A percentile compares a stretch with the other conserved stretches of the same genome.
phyloP scores from a whole-genome alignment of 306 rosid genomes.

The Arachis hypogaea region DNA sequence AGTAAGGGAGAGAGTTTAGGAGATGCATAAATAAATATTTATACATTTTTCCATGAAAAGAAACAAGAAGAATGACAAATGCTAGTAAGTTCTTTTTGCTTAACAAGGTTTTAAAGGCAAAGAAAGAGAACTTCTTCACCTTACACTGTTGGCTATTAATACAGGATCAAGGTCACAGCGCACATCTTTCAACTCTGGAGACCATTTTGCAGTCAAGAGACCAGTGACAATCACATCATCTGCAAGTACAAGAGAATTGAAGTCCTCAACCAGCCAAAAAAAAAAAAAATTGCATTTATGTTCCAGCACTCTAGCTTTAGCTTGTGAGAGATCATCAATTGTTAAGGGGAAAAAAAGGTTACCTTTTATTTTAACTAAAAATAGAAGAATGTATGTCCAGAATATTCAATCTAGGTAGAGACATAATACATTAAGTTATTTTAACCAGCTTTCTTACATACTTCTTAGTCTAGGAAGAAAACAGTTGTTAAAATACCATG shows the following conservation, averaged over 20 bases:
- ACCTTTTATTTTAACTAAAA: too few relatives aligned
- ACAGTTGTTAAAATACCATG: constrained; percentile 16
- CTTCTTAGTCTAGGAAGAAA: too few relatives aligned
- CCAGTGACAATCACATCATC: constrained; percentile 89
- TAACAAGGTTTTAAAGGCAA: constrained; percentile 20
- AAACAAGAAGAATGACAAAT: constrained; percentile 16
- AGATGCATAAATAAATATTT: constrained; percentile 13
- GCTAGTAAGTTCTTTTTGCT: constrained; percentile 25
- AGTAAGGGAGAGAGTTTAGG: neutral
- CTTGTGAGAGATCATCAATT: too few relatives aligned
- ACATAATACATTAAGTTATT: too few relatives aligned
- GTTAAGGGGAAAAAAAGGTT: too few relatives aligned
- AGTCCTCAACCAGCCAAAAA: constrained; percentile 4
- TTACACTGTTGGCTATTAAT: constrained; percentile 77
- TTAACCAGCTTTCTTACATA: too few relatives aligned
- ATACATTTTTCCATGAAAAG: constrained; percentile 12
- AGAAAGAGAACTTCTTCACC: constrained; percentile 52
- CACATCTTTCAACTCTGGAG: constrained; percentile 92
- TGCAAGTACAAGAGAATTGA: constrained; percentile 42
- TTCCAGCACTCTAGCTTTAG: too few relatives aligned
- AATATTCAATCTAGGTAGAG: too few relatives aligned
- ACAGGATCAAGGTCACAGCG: constrained; percentile 95
- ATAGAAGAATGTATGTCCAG: too few relatives aligned
- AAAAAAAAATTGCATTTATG: constrained; percentile 15
- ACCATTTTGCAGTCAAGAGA: constrained; percentile 90